These are phyloP conservation scores for Bisporella sp. DNA, from an alignment of 2,329 filamentous ascomycete species.

Conservation along the genomic window DNA sequence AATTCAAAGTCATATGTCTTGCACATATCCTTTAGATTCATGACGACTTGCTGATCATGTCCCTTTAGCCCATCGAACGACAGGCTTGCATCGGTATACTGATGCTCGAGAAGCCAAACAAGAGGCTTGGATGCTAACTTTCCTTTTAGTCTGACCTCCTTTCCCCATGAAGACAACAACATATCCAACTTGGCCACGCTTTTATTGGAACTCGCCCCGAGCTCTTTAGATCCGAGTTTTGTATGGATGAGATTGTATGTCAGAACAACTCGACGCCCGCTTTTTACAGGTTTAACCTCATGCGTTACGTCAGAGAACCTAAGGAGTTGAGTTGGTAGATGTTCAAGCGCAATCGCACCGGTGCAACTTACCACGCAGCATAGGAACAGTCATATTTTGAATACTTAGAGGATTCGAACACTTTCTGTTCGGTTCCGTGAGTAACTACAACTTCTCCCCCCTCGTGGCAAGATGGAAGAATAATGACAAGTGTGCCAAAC, in stretches of 20 bases:
- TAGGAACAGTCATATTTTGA: constrained; percentile 9
- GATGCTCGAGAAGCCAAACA: not conserved
- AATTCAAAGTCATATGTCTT: not conserved
- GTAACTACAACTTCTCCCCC: constrained; percentile 39
- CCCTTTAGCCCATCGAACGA: not conserved
- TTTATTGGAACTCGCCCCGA: too few relatives aligned
- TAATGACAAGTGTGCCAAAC: constrained; percentile 43
- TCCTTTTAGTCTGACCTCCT: too few relatives aligned
- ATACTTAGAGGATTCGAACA: too few relatives aligned
- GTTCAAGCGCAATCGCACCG: too few relatives aligned
- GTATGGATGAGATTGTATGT: constrained; percentile 42
- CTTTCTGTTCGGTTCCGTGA: constrained; percentile 26
- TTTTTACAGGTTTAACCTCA: constrained; percentile 39
- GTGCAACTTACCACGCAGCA: constrained; percentile 6
- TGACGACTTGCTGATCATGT: not conserved
- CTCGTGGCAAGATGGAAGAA: constrained; percentile 38
- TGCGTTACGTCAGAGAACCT: constrained; percentile 48
- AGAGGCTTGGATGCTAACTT: too few relatives aligned
- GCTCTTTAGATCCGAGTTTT: not conserved
- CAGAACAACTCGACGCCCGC: constrained; percentile 42
- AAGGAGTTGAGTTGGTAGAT: not conserved
- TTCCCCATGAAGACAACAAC: too few relatives aligned
- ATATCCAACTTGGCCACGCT: too few relatives aligned
- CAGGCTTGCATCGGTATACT: not conserved
- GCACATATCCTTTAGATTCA: not conserved